phyloP scores from a whole-genome alignment of 306 rosid genomes.

The Rosa chinensis region DNA sequence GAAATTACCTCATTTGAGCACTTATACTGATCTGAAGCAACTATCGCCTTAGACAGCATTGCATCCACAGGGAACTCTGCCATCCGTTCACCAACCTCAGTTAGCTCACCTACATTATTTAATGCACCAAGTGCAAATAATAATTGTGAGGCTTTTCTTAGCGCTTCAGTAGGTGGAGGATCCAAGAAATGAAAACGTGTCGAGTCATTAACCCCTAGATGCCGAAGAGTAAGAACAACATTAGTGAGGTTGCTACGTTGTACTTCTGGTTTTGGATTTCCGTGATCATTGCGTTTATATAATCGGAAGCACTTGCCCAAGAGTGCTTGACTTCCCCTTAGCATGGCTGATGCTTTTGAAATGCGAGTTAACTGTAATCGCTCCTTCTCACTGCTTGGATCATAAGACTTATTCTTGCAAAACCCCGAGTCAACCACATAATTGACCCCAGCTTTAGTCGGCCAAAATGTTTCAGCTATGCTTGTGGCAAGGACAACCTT shows the following conservation, averaged over 20 bases:
- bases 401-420: slow-evolving; percentile 57
- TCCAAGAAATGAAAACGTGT: slow-evolving; percentile 80
- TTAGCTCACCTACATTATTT: slow-evolving; percentile 67
- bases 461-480: slow-evolving; percentile 76
- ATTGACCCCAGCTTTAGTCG: slow-evolving; percentile 44
- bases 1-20: slow-evolving; percentile 83
- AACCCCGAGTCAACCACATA: slow-evolving; percentile 88
- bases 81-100: slow-evolving; percentile 83
- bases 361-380: slow-evolving; percentile 63
- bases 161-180: slow-evolving; percentile 82
- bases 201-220: slow-evolving; percentile 55
- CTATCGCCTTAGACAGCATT: slow-evolving; percentile 83
- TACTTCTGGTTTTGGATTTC: slow-evolving; percentile 61
- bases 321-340: slow-evolving; percentile 48
- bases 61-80: slow-evolving; percentile 95
- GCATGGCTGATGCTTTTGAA: slow-evolving; percentile 86
- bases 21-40: slow-evolving; percentile 73
- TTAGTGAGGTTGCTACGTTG: slow-evolving; percentile 77
- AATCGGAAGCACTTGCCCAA: slow-evolving; percentile 62
- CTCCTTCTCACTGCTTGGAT: slow-evolving; percentile 87
- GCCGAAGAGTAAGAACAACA: slow-evolving; percentile 76
- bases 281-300: slow-evolving; percentile 45
- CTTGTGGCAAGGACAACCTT: slow-evolving; percentile 89
- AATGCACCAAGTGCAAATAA: slow-evolving; percentile 76
- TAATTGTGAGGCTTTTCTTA: slow-evolving; percentile 71